phyloP scores from a whole-genome alignment of 1,139 yeast species.

The Arxiozyma bovina region DNA sequence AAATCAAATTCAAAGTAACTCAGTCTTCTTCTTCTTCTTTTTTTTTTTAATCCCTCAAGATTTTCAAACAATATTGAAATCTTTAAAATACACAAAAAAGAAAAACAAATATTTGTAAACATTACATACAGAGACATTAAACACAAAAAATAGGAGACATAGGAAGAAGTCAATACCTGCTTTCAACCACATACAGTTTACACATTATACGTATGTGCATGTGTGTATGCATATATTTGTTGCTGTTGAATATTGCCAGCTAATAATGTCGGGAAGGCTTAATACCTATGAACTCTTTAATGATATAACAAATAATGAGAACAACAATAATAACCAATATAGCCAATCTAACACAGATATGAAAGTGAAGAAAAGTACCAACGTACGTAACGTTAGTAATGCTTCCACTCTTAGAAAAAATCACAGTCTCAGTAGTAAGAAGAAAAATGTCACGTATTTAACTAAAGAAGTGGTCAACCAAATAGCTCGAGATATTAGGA shows the following conservation, averaged over 20 bases:
- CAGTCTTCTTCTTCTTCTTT: too few species aligned
- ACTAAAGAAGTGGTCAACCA: conserved; percentile 2
- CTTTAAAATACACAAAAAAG: too few species aligned
- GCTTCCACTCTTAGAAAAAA: not conserved
- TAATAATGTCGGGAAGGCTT: not conserved
- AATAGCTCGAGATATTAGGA: conserved; percentile 3
- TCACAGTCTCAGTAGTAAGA: not conserved
- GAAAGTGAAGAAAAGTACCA: not conserved
- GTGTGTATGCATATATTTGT: not conserved
- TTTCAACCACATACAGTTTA: too few species aligned
- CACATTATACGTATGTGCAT: too few species aligned
- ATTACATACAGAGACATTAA: too few species aligned
- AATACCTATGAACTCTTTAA: not conserved
- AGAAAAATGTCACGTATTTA: conserved; percentile 3
- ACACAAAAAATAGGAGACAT: not conserved
- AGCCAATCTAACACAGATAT: not conserved
- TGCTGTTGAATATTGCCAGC: not conserved
- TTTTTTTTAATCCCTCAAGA: not conserved
- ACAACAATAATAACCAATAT: not conserved
- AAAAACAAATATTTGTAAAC: not conserved
- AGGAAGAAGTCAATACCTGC: too few species aligned
- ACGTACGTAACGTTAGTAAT: not conserved
- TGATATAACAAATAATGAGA: not conserved
- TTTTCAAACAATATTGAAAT: not conserved
- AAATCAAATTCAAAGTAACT: not conserved